Conservation (phyloP, 371 early-diverging fungal genomes). For the Furculomyces boomerangus region DNA sequence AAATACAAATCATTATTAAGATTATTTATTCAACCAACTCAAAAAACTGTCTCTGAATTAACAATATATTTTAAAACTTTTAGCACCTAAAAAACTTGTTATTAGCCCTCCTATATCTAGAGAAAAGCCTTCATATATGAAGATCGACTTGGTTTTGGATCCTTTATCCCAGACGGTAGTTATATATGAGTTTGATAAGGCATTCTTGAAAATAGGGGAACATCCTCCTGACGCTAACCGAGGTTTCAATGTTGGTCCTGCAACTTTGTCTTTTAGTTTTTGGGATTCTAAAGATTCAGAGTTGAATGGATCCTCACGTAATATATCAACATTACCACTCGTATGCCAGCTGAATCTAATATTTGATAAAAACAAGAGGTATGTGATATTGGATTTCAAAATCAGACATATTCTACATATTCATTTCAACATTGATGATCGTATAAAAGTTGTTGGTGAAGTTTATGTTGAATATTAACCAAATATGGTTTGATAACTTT, state of each 20-base stretch:
- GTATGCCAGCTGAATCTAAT: not conserved
- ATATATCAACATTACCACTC: not conserved
- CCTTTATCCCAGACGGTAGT: slow-evolving; percentile 42
- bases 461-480: too few relatives aligned
- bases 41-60: not conserved
- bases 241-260: slow-evolving; percentile 77
- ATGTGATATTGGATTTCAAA: not conserved
- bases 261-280: too few relatives aligned
- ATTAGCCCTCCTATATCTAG: slow-evolving; percentile 63
- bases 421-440: not conserved
- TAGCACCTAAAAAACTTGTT: slow-evolving; percentile 17
- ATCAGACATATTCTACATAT: not conserved
- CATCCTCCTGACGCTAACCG: slow-evolving; percentile 92
- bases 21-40: not conserved
- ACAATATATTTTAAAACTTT: not conserved
- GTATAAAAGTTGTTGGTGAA: too few relatives aligned
- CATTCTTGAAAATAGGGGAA: slow-evolving; percentile 82
- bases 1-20: not conserved
- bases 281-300: slow-evolving; percentile 1
- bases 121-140: slow-evolving; percentile 59
- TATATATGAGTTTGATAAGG: slow-evolving; percentile 64
- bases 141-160: slow-evolving; percentile 48
- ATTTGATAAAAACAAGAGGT: not conserved
- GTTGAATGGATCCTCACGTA: not conserved
- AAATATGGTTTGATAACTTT: too few relatives aligned